Conservation (phyloP, 2,329 filamentous ascomycete genomes). For the Colletotrichum liaoningense region DNA sequence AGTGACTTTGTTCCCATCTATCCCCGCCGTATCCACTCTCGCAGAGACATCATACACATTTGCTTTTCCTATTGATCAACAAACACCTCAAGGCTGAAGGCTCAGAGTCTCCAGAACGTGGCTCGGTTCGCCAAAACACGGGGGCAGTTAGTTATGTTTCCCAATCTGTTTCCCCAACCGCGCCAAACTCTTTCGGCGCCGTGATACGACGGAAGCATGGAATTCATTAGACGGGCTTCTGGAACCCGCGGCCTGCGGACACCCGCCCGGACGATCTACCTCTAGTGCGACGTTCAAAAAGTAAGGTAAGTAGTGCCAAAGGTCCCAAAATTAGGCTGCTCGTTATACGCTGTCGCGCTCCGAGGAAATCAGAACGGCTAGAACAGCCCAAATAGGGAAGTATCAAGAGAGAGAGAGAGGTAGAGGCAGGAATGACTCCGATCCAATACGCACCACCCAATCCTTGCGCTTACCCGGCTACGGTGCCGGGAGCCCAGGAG, state of each 20-base stretch:
- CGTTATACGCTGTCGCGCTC: not conserved
- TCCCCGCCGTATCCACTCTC: slow-evolving; percentile 29
- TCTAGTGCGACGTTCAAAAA: not conserved
- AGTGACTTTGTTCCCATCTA: slow-evolving; percentile 11
- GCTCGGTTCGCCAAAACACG: not conserved
- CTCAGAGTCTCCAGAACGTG: too few relatives aligned
- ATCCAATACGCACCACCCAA: slow-evolving; percentile 7
- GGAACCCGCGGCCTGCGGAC: slow-evolving; percentile 22
- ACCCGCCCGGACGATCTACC: not conserved
- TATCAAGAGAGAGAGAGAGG: not conserved
- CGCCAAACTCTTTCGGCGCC: not conserved
- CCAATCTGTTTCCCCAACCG: not conserved
- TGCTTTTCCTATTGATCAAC: not conserved
- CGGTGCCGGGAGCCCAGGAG: slow-evolving; percentile 15
- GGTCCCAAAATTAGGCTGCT: not conserved
- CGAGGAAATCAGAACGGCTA: not conserved
- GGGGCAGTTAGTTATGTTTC: not conserved
- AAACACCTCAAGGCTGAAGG: too few relatives aligned
- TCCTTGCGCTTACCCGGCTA: slow-evolving; percentile 21
- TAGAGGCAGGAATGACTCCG: not conserved
- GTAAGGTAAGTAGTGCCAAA: not conserved
- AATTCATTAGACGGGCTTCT: not conserved
- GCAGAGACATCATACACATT: not conserved
- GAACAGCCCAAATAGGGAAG: too few relatives aligned
- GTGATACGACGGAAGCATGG: slow-evolving; percentile 1